A percentile compares a stretch with the other conserved stretches of the same genome.
These are phyloP conservation scores for Sherardia arvensis DNA, from an alignment of 257 asterid species.

Conservation along the genomic window DNA sequence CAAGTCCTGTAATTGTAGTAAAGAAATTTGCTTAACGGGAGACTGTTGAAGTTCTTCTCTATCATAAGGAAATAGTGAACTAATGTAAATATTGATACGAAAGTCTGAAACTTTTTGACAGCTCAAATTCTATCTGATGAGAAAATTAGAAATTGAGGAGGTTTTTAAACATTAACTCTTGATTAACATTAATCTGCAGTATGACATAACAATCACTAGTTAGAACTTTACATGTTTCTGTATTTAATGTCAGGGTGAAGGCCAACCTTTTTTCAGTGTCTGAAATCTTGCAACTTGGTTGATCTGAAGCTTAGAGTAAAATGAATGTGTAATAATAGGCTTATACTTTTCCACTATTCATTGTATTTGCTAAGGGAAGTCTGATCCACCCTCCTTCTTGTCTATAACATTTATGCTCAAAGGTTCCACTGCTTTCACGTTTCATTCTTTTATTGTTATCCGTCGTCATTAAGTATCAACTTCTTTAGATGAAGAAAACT, in stretches of 20 bases:
- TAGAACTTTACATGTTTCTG: neutral
- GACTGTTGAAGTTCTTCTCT: neutral
- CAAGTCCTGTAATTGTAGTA: neutral
- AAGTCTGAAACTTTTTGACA: neutral
- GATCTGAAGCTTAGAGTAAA: neutral
- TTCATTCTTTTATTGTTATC: neutral
- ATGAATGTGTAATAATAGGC: neutral
- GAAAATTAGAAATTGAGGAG: neutral
- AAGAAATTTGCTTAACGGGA: neutral
- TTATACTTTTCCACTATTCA: no score
- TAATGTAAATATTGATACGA: neutral
- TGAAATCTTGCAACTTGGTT: neutral
- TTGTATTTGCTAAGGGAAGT: neutral
- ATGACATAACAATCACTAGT: neutral
- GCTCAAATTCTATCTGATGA: neutral
- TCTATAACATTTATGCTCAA: neutral
- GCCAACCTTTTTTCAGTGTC: neutral
- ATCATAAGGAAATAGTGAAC: neutral
- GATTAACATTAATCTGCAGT: neutral
- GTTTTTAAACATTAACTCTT: neutral
- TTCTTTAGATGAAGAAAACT: neutral
- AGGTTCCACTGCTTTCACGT: constrained; percentile 1
- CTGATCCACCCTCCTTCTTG: neutral
- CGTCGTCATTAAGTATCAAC: neutral
- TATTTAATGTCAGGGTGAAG: neutral